A percentile compares a stretch with the other conserved stretches of the same genome.
phyloP scores from a whole-genome alignment of 2,329 filamentous ascomycete species.

The Blastomyces emzantsi region DNA sequence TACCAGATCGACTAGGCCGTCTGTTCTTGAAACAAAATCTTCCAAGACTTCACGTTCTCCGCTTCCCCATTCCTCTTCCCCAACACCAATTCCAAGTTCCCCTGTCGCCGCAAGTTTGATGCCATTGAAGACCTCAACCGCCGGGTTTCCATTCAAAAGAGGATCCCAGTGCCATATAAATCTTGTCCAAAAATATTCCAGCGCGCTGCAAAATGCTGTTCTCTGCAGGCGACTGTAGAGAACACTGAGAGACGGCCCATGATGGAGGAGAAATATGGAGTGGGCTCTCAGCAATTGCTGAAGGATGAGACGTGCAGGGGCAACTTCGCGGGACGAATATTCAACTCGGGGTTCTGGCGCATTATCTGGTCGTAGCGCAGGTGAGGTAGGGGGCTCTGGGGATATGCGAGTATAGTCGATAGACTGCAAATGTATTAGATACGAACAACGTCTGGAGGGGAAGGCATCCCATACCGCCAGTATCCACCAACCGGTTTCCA shows the following conservation, averaged over 20 bases:
- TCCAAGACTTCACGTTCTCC: conserved; percentile 89
- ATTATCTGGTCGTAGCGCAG: conserved; percentile 27
- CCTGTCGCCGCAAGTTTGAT: conserved; percentile 84
- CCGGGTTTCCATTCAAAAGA: conserved; percentile 80
- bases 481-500: conserved; percentile 93
- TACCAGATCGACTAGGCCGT: conserved; percentile 78
- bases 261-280: conserved; percentile 76
- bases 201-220: conserved; percentile 58
- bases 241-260: conserved; percentile 62
- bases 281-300: conserved; percentile 78
- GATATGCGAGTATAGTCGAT: conserved; percentile 72
- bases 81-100: conserved; percentile 86
- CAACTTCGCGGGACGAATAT: conserved; percentile 85
- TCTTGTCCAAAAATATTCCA: conserved; percentile 73
- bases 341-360: conserved; percentile 49
- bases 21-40: conserved; percentile 67
- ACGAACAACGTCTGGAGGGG: conserved; percentile 11
- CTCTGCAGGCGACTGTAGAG: conserved; percentile 59
- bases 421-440: conserved; percentile 43
- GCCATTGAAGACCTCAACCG: conserved; percentile 66
- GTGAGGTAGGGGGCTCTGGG: conserved; percentile 39
- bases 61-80: conserved; percentile 90
- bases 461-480: conserved; percentile 56
- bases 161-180: conserved; percentile 70
- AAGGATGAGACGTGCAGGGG: conserved; percentile 66